Evolutionary conservation across 202 grass and related monocot species (phyloP), one percentile per base, ranked within the genome.

Genomic region (Elaeis oleifera): DNA sequence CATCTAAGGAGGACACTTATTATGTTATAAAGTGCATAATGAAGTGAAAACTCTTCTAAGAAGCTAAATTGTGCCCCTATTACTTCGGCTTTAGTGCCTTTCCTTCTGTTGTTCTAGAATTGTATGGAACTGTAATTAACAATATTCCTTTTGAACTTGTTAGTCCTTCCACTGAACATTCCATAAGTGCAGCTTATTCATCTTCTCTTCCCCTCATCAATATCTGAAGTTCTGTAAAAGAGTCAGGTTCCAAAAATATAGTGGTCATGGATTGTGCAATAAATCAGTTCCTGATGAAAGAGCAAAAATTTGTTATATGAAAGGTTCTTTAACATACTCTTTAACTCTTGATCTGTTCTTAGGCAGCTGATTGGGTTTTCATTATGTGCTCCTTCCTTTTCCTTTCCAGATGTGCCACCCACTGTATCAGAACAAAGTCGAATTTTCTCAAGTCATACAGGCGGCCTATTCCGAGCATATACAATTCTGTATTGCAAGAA

Each of bases 371-470:
- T 44, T 44, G 36, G 18, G 29, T 14, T 50, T 49, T 23, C 58
- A 64, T 11, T 53, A 66, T 19, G 29, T 18, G 58, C 23, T 61
- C n/a, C 68, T 27, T 23, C 49, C 17, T 76, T 82, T 56, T 72
- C 70, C 13, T 74, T 21, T 72, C 18, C 78, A 99, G 94, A 84
- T 92, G 28, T 82, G 18, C 88, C 88, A 53, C 94, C 94, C 21
- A 89, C 94, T 56, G 88, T 94, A 0, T 56, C 88, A 1, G 94
- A 89, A 99, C 94, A 70, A 99, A 99, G 72, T 51, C 70, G 68
- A 94, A 70, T 63, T 99, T 99, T 49, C 88, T 99, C 23, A 89
- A 89, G 67, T 76, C 94, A 67, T 99, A 94, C 79, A 99, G 94
- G 50, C 76, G 70, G 9, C 94, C 94, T 16, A 99, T 99, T 55